Percentiles rank a stretch among this genome's conserved stretches.
These are phyloP conservation scores for Diplocarpon rosae DNA, from an alignment of 2,329 filamentous ascomycete genomes.

Conservation along the genomic window DNA sequence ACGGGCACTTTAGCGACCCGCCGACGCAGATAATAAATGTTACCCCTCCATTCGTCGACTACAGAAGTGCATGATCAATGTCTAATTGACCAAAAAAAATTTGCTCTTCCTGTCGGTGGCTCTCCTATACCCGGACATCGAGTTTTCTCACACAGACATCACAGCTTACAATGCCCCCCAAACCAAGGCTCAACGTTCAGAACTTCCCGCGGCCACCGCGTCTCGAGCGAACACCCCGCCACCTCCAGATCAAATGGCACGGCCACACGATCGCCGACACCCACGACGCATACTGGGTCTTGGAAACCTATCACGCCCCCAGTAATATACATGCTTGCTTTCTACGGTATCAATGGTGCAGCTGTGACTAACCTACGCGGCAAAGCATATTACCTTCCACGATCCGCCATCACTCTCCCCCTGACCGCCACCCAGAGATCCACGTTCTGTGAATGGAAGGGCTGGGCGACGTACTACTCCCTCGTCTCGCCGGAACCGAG, in stretches of 20 bases:
- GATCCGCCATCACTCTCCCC: conserved; percentile 35
- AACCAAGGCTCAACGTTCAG: conserved; percentile 41
- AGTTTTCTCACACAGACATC: no score
- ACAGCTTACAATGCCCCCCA: conserved; percentile 28
- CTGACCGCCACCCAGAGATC: conserved; percentile 36
- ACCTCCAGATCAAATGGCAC: conserved; percentile 45
- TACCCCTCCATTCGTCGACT: conserved; percentile 10
- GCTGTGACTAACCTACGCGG: neutral
- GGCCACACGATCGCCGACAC: conserved; percentile 46
- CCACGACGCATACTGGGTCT: conserved; percentile 46
- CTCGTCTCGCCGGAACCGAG: conserved; percentile 16
- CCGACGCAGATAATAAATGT: conserved; percentile 1
- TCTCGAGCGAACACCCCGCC: conserved; percentile 41
- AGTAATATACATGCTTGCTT: no score
- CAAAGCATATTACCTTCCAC: conserved; percentile 49
- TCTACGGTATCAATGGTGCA: no score
- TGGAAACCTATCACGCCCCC: conserved; percentile 52
- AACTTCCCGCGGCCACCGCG: conserved; percentile 47
- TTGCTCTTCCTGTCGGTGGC: no score
- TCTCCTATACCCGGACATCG: no score
- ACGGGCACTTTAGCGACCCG: conserved; percentile 8
- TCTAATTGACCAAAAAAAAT: no score
- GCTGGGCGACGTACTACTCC: conserved; percentile 47
- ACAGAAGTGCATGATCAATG: no score
- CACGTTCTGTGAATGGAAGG: conserved; percentile 50